Conservation (phyloP, 2,329 filamentous ascomycete species). For the Paecilomyces sp. region DNA sequence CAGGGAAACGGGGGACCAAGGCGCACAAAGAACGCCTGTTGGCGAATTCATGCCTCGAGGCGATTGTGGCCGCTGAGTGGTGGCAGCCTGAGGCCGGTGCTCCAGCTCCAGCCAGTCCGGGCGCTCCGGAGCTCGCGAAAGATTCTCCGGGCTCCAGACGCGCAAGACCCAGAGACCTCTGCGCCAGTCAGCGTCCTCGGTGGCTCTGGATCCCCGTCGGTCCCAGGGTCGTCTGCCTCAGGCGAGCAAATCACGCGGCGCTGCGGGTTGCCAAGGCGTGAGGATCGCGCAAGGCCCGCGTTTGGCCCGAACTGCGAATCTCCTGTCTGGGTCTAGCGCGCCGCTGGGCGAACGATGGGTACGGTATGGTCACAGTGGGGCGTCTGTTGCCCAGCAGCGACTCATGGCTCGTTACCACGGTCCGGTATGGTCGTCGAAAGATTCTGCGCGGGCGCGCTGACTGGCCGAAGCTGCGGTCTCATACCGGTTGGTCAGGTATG, state of each 20-base stretch:
- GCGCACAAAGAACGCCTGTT: not conserved
- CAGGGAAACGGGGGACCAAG: not conserved
- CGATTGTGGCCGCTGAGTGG: not conserved
- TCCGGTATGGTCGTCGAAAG: constrained; percentile 9
- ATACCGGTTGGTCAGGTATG: not conserved
- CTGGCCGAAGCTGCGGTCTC: not conserved
- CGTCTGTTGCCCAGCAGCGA: not conserved
- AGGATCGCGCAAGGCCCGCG: not conserved
- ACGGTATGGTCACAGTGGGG: not conserved
- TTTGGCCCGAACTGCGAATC: constrained; percentile 3
- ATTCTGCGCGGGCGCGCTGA: not conserved
- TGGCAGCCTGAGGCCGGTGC: not conserved
- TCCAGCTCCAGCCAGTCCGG: constrained; percentile 8
- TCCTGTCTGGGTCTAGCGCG: not conserved
- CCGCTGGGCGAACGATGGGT: not conserved
- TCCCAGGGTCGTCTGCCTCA: not conserved
- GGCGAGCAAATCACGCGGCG: constrained; percentile 6
- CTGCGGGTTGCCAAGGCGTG: not conserved
- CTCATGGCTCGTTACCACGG: constrained; percentile 5
- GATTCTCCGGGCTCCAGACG: not conserved
- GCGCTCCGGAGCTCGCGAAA: not conserved
- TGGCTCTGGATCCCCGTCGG: not conserved
- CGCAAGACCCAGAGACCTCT: not conserved
- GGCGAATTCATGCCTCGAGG: not conserved
- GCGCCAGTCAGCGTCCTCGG: not conserved